These are phyloP conservation scores for Taphrina communis DNA, from an alignment of 1,139 yeast species.

Conservation along the genomic window DNA sequence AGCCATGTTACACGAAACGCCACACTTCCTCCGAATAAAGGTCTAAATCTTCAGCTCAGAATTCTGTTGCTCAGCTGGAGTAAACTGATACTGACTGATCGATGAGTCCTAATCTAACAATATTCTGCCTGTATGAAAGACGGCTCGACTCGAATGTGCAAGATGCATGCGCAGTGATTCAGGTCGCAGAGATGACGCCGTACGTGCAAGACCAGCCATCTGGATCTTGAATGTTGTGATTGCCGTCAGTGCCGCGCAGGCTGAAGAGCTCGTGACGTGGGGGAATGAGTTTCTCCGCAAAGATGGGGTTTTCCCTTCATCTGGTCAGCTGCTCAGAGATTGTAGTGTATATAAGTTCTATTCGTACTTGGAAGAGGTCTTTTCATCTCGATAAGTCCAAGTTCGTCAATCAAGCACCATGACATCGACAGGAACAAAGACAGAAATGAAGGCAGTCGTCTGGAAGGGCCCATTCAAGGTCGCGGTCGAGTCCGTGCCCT, in stretches of 20 bases:
- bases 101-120: too few species aligned
- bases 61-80: not conserved
- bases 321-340: not conserved
- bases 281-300: not conserved
- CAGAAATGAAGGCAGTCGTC: constrained; percentile 63
- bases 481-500: constrained; percentile 56
- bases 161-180: not conserved
- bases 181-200: not conserved
- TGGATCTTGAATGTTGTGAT: too few species aligned
- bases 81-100: too few species aligned
- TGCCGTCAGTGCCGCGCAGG: not conserved
- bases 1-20: not conserved
- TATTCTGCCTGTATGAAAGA: too few species aligned
- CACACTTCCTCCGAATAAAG: too few species aligned
- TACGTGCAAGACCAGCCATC: not conserved
- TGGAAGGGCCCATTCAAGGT: constrained; percentile 61
- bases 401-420: not conserved
- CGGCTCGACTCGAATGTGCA: too few species aligned
- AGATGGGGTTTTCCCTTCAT: not conserved
- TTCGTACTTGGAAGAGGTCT: too few species aligned
- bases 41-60: too few species aligned
- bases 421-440: not conserved
- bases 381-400: too few species aligned
- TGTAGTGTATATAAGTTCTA: not conserved
- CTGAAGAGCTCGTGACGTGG: not conserved